phyloP scores from a whole-genome alignment of 805 yeast species.

The Candida pini region DNA sequence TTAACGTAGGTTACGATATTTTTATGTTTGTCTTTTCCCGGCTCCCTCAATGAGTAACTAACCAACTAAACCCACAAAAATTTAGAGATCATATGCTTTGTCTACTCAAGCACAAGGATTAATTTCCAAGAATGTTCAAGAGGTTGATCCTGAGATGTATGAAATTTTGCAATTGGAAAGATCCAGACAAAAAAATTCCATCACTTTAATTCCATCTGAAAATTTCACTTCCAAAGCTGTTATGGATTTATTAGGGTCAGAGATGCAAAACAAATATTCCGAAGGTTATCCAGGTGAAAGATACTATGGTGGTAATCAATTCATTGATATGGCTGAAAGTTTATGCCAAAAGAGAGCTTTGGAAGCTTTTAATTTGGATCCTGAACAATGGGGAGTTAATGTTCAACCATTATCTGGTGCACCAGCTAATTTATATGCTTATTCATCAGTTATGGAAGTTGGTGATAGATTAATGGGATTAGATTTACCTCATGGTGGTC shows the following conservation, averaged over 20 bases:
- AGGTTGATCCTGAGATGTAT: conserved; percentile 76
- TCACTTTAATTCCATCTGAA: conserved; percentile 93
- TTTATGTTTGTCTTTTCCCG: neutral
- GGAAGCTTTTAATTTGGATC: conserved; percentile 74
- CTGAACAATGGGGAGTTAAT: conserved; percentile 94
- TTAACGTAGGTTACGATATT: conserved; percentile 10
- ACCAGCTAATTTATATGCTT: conserved; percentile 95
- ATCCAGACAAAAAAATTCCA: conserved; percentile 87
- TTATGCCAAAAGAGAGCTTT: conserved; percentile 94
- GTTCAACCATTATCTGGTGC: conserved; percentile 96
- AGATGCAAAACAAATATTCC: conserved; percentile 97
- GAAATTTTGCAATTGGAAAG: conserved; percentile 72
- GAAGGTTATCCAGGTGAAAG: conserved; percentile 99
- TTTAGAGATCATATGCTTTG: conserved; percentile 33
- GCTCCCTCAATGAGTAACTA: neutral
- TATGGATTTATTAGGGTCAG: conserved; percentile 93
- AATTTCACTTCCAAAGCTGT: conserved; percentile 96
- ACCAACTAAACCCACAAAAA: neutral
- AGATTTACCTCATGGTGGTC: conserved; percentile 98
- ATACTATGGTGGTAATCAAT: conserved; percentile 98
- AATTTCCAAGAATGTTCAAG: conserved; percentile 51
- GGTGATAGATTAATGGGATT: conserved; percentile 98
- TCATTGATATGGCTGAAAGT: conserved; percentile 88
- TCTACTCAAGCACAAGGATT: conserved; percentile 44
- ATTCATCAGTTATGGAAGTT: conserved; percentile 90